Conservation (phyloP, 2,329 filamentous ascomycete species). For the Bisporella sp. region DNA sequence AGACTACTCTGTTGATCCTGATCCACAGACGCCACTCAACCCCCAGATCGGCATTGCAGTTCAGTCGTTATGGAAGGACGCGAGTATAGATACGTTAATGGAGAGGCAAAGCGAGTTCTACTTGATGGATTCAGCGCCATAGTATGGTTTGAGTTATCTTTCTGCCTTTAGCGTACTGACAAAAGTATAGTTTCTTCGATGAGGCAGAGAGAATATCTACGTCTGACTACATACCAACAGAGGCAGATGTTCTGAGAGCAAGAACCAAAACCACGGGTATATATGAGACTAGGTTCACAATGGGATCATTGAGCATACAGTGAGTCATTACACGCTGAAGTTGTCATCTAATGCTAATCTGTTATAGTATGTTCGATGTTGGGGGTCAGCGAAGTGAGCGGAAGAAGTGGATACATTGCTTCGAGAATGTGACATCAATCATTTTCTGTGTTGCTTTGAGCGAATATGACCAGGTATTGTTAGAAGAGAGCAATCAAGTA, state of each 20-base stretch:
- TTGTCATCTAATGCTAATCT: conserved; percentile 14
- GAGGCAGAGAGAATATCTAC: conserved; percentile 80
- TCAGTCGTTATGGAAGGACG: conserved; percentile 83
- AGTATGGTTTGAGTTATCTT: conserved; percentile 48
- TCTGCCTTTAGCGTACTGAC: conserved; percentile 9
- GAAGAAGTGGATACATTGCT: conserved; percentile 99
- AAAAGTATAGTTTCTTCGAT: conserved; percentile 74
- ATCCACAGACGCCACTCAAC: conserved; percentile 80
- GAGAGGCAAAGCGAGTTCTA: conserved; percentile 98
- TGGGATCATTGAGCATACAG: conserved; percentile 99
- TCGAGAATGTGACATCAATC: conserved; percentile 98
- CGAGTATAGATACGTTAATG: conserved; percentile 69
- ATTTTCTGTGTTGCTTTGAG: conserved; percentile 98
- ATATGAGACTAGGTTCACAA: conserved; percentile 96
- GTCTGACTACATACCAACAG: conserved; percentile 81
- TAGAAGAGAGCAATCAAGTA: conserved; percentile 97
- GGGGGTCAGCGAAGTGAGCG: conserved; percentile 94
- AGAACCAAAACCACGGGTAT: conserved; percentile 98
- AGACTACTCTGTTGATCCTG: conserved; percentile 84
- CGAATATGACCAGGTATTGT: conserved; percentile 94
- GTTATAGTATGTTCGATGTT: conserved; percentile 91
- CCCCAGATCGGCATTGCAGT: conserved; percentile 75
- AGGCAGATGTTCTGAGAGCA: conserved; percentile 91
- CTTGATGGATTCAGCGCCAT: conserved; percentile 97
- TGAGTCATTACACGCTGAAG: conserved; percentile 40